Evolutionary conservation across 177 flowering plant genomes (phyloP).

Genomic region (Vitis hybrid): DNA sequence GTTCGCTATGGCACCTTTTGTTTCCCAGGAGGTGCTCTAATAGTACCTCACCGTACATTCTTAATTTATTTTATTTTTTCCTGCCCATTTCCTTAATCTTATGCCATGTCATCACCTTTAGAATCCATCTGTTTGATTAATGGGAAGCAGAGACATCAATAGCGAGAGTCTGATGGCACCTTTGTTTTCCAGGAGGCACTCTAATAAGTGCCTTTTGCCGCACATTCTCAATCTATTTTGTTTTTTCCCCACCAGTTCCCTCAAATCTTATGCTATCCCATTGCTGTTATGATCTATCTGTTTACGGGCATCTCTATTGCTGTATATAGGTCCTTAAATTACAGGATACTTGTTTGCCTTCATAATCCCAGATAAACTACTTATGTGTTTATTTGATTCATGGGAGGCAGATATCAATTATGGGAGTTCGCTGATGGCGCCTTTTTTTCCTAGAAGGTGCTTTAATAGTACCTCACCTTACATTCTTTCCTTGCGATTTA

Average conservation of each 20-base stretch:
- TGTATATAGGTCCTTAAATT: not conserved
- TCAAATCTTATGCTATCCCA: no score
- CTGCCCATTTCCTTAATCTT: not conserved
- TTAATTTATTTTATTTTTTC: not conserved
- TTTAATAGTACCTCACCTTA: constrained; percentile 24
- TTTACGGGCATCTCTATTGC: no score
- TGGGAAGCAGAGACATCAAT: constrained; percentile 13
- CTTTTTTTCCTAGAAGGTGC: constrained; percentile 13
- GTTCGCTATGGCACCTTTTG: constrained; percentile 12
- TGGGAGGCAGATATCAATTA: constrained; percentile 27
- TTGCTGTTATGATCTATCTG: no score
- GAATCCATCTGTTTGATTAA: constrained; percentile 9
- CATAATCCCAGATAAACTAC: constrained; percentile 28
- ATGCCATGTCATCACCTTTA: not conserved
- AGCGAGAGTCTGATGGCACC: constrained; percentile 12
- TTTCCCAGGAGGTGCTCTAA: constrained; percentile 1
- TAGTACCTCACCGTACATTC: constrained; percentile 13
- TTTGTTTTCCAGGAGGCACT: not conserved
- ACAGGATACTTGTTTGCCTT: constrained; percentile 14
- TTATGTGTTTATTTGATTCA: constrained; percentile 30
- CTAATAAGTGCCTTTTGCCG: constrained; percentile 4
- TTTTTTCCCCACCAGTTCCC: no score
- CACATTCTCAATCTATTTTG: no score
- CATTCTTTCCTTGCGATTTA: not conserved
- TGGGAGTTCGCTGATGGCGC: constrained; percentile 28